Percentiles rank a stretch among this genome's conserved stretches.
These are phyloP conservation scores for Arctium lappa DNA, from an alignment of 129 eudicot species.

Conservation along the genomic window DNA sequence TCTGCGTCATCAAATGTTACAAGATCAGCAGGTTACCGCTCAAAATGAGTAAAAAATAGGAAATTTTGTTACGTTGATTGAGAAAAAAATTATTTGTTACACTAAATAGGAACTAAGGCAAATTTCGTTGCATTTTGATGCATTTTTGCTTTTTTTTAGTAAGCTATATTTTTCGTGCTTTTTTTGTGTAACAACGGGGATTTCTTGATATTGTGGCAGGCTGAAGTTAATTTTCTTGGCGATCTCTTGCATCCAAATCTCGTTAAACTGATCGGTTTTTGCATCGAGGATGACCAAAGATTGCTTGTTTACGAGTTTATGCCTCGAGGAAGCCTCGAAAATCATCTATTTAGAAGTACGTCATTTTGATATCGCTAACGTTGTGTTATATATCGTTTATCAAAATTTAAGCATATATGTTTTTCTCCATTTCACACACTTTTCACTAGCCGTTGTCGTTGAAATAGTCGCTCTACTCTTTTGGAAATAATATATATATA, in stretches of 20 bases:
- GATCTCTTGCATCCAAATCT: slow-evolving; percentile 87
- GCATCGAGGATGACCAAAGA: slow-evolving; percentile 96
- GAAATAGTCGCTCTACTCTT: too few species aligned
- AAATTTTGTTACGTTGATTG: not conserved
- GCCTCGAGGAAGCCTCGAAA: slow-evolving; percentile 98
- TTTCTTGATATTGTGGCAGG: slow-evolving; percentile 46
- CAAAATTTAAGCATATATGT: not conserved
- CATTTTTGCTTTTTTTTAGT: not conserved
- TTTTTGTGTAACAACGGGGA: not conserved
- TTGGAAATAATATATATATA: too few species aligned
- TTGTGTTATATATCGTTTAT: not conserved
- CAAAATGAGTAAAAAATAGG: not conserved
- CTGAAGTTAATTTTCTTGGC: slow-evolving; percentile 90
- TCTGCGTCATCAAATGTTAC: not conserved
- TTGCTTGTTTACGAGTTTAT: slow-evolving; percentile 90
- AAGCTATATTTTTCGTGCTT: not conserved
- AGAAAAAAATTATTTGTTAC: not conserved
- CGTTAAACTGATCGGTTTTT: slow-evolving; percentile 86
- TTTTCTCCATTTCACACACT: too few species aligned
- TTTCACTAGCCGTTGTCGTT: too few species aligned
- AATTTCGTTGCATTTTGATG: not conserved
- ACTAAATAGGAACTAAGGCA: not conserved
- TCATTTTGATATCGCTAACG: not conserved
- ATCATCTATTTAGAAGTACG: slow-evolving; percentile 92
- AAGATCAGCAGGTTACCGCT: not conserved